Percentiles rank a stretch among this genome's conserved stretches.
These are phyloP conservation scores for Alliaria petiolata DNA, from an alignment of 345 rosid species.

Conservation along the genomic window DNA sequence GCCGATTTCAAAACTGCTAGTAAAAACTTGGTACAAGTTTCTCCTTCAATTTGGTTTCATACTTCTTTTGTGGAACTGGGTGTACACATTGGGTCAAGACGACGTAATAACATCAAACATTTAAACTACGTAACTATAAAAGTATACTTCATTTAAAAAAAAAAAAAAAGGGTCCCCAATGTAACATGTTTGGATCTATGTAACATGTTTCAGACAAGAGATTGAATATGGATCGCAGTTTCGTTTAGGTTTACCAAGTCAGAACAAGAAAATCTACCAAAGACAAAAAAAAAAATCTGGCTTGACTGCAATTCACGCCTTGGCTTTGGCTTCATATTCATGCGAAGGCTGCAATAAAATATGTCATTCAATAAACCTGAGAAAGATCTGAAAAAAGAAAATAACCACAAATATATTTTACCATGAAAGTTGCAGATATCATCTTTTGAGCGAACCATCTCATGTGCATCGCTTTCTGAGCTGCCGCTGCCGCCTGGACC, in stretches of 20 bases:
- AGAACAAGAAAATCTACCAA: slow-evolving; percentile 17
- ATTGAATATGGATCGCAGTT: slow-evolving; percentile 7
- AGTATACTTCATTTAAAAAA: neutral
- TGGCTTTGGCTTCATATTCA: slow-evolving; percentile 66
- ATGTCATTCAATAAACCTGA: slow-evolving; percentile 1
- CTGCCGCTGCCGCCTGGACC: slow-evolving; percentile 55
- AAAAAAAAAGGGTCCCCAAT: neutral
- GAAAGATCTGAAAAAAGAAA: neutral
- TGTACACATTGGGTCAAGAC: too few relatives aligned
- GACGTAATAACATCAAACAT: too few relatives aligned
- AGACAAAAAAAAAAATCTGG: neutral
- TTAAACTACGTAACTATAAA: too few relatives aligned
- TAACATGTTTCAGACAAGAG: slow-evolving; percentile 20
- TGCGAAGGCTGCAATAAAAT: slow-evolving; percentile 46
- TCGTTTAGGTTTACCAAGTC: slow-evolving; percentile 19
- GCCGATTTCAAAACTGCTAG: too few relatives aligned
- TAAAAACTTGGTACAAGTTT: too few relatives aligned
- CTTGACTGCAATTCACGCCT: slow-evolving; percentile 23
- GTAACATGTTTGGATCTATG: slow-evolving; percentile 12
- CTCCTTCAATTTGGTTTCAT: too few relatives aligned
- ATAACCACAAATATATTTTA: slow-evolving; percentile 21
- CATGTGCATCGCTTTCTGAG: slow-evolving; percentile 84
- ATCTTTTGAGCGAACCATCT: slow-evolving; percentile 93
- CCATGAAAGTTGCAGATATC: slow-evolving; percentile 81
- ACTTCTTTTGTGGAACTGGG: too few relatives aligned